These are phyloP conservation scores for Eucalyptus polyanthemos DNA, from an alignment of 345 rosid species.

Conservation along the genomic window DNA sequence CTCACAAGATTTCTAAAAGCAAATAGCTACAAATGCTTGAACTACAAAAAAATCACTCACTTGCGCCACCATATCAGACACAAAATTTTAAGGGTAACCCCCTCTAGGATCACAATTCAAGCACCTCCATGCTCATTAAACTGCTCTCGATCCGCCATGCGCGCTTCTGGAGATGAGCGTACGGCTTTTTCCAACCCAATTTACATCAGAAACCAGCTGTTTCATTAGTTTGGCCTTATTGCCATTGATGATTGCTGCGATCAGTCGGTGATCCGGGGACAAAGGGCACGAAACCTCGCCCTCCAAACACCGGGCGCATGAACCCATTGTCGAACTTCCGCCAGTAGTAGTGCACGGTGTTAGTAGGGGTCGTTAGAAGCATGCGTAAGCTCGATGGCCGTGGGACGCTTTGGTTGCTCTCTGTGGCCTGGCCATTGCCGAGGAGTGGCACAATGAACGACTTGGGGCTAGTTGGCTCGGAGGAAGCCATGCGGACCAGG, in stretches of 20 bases:
- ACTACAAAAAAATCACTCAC: neutral
- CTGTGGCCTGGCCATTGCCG: conserved; percentile 17
- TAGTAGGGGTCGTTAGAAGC: conserved; percentile 57
- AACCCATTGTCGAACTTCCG: conserved; percentile 64
- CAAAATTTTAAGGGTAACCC: neutral
- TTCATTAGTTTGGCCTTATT: neutral
- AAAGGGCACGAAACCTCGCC: conserved; percentile 61
- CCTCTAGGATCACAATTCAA: neutral
- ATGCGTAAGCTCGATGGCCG: conserved; percentile 32
- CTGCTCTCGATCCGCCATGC: neutral
- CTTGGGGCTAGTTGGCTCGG: conserved; percentile 39
- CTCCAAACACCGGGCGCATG: conserved; percentile 90
- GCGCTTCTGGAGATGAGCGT: neutral
- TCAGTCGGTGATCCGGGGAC: conserved; percentile 66
- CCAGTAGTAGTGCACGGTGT: conserved; percentile 74
- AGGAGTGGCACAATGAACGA: conserved; percentile 56
- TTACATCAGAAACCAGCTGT: neutral
- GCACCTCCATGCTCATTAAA: neutral
- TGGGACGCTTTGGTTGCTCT: conserved; percentile 2
- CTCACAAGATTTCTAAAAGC: neutral
- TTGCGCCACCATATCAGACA: neutral
- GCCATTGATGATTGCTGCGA: conserved; percentile 19
- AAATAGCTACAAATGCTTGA: neutral
- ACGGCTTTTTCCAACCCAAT: neutral
- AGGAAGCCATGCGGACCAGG: conserved; percentile 29